Evolutionary conservation across 352 stramenopile species (phyloP), one percentile per base, ranked within the genome.

Genomic region (Phytophthora fragariae): DNA sequence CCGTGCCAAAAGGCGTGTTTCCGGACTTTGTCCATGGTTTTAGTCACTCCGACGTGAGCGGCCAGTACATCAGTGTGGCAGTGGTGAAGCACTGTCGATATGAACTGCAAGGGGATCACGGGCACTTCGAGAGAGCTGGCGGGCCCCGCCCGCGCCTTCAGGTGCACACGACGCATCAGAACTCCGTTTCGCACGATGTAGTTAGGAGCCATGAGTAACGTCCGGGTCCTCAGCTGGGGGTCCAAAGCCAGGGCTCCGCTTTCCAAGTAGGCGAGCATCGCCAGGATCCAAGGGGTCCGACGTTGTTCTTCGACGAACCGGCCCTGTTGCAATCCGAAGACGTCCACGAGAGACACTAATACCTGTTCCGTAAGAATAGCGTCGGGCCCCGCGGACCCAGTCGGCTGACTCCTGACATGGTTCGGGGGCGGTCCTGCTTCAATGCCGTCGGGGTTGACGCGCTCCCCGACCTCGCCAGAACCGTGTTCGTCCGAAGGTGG

Each of bases 1-100:
- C 3, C 27, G 27, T 31, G 27, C 27, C 27, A 31, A 5, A 31
- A 31, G 3, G 27, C 27, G 5, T 31, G 27, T 5, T 31, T 31
- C 27, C 27, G 27, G 27, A 31, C 27, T 5, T 56, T 61, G 21
- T 50, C 50, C 5, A 61, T 46, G 3, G 52, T 68, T 31, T 61
- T 44, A 10, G 35, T 44, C 35, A 44, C 35, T 3, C 35, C 35
- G 3, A 44, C 35, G 15, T 10, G 35, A 44, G 35, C 35, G 35
- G 35, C 35, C 35, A 44, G 35, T 14, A 44, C 35, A 2, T 44
- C 35, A 0, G 35, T 44, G 5, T 44, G 35, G 35, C 35, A 44
- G 7, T 44, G 35, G 35, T 44, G 35, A 2, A 44, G 35, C 35
- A 44, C 35, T 14, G 35, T 44, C 35, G 35, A 44, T 0, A 44